Evolutionary conservation across 2,329 filamentous ascomycete species (phyloP), one percentile per base, ranked within the genome.

Genomic region (Xylariaceae sp.): DNA sequence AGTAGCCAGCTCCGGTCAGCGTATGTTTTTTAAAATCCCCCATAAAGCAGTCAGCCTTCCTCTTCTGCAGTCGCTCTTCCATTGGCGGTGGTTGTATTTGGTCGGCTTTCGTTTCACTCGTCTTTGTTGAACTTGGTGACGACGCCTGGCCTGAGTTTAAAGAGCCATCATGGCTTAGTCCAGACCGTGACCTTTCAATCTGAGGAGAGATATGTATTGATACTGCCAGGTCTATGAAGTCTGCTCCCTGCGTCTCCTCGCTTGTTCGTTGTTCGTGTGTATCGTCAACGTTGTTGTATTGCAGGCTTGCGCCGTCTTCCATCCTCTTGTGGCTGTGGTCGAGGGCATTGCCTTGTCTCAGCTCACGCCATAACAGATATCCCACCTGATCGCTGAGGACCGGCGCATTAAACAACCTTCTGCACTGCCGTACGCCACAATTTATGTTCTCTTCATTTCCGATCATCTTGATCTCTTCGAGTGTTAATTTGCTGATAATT

Each of bases 391-490:
- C 61, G 40, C 53, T 60, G 21, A 63, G 50, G 8, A 63, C 61
- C 18, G 61, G 61, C 10, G 59, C 59, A 43, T 62, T 60, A 55
- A 63, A 37, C 15, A 62, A 58, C 9, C 50, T 53, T 16, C 57
- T 53, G 49, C 61, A 63, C 20, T 51, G 45, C 6, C 51, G 37
- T 15, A 62, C 55, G 2, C 61, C 61, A 2, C 6, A 11, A 4
- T 24, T 30, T 29, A 50, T 11, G 55, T 50, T 42, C 11, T 45
- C 35, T 37, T 63, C 59, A 39, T 63, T 63, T 24, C 61, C 61
- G 41, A 63, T 63, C 55, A 62, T 57, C 43, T 56, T 55, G 46
- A 63, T 59, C 47, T 63, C 53, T n/a, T 57, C 61, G 23, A 63
- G 47, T 6, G 57, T 63, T 18, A 43, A 18, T 23, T 24, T 37